Evolutionary conservation across 192 early-diverging fungal species (phyloP), one percentile per base, ranked within the genome.

Genomic region (Entomortierella lignicola): DNA sequence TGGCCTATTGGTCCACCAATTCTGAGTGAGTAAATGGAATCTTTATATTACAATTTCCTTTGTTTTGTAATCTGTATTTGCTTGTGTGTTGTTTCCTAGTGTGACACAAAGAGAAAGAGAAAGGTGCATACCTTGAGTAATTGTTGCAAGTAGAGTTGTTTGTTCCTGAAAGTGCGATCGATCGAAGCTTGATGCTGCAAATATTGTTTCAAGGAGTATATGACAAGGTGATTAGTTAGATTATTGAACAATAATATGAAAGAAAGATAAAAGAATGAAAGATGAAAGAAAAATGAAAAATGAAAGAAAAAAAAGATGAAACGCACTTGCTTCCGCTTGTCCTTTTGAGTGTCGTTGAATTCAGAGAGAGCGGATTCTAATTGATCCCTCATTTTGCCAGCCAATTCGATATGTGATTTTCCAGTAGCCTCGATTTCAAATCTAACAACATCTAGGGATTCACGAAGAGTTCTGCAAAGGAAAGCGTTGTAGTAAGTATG

Each of bases 311-410:
- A 34, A 41, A 26, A 47, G 26, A n/a, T 1, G 39, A 20, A 31
- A 41, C 63, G 48, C 77, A 89, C 87, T 56, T 83, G 47, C 47
- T 91, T 87, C 21, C 91, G 81, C 56, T 87, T 89, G 25, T 86
- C 85, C 42, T 89, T 88, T 83, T 94, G 93, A 51, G 82, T 84
- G 11, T 85, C 47, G 12, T 92, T 90, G 67, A 94, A 94, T 29
- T 88, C 72, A 17, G 79, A 66, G 30, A 92, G 55, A 11, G 89
- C 85, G 23, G 84, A 63, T 53, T 91, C 92, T 1, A 94, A 66
- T 51, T 90, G 85, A 23, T 80, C 75, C 20, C 85, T 72, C 60
- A 94, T 86, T 69, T 93, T 89, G 32, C 84, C 71, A 12, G 88
- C 87, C 53, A 94, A 53, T 21, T 91, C 88, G 39, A 89, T 58